Evolutionary conservation across 2,329 filamentous ascomycete species (phyloP).

Genomic region (Pestalotiopsis sp.): DNA sequence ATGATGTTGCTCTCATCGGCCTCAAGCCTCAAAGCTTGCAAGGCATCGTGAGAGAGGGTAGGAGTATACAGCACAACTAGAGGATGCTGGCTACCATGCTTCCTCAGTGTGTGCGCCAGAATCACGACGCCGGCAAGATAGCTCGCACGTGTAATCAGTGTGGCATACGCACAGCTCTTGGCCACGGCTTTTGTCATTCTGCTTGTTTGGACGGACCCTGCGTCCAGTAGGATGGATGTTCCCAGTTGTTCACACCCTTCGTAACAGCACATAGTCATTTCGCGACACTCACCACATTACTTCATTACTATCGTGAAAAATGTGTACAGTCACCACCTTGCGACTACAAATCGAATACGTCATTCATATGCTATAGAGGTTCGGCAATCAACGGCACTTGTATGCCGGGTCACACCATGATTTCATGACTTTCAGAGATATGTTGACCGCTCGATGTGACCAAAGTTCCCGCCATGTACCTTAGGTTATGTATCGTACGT

Average conservation of each 20-base stretch:
- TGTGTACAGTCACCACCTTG: neutral
- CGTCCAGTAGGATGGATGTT: neutral
- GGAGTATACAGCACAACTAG: constrained; percentile 52
- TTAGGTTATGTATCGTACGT: neutral
- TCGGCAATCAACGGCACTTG: neutral
- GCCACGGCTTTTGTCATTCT: neutral
- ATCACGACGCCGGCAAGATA: constrained; percentile 55
- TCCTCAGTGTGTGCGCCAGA: constrained; percentile 49
- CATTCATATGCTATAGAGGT: neutral
- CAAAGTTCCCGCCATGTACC: neutral
- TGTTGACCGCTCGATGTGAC: neutral
- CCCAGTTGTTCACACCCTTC: neutral
- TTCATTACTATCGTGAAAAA: neutral
- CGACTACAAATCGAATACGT: neutral
- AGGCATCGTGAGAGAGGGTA: constrained; percentile 38
- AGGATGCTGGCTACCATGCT: constrained; percentile 46
- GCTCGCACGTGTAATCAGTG: constrained; percentile 51
- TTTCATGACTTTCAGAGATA: neutral
- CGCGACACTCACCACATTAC: neutral
- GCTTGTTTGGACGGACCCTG: neutral
- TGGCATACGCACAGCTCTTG: constrained; percentile 43
- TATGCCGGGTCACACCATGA: neutral
- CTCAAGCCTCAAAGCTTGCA: constrained; percentile 44
- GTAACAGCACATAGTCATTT: neutral
- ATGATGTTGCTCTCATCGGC: constrained; percentile 40